Conservation (phyloP, 2,329 filamentous ascomycete species). For the Fusarium guadeloupense region DNA sequence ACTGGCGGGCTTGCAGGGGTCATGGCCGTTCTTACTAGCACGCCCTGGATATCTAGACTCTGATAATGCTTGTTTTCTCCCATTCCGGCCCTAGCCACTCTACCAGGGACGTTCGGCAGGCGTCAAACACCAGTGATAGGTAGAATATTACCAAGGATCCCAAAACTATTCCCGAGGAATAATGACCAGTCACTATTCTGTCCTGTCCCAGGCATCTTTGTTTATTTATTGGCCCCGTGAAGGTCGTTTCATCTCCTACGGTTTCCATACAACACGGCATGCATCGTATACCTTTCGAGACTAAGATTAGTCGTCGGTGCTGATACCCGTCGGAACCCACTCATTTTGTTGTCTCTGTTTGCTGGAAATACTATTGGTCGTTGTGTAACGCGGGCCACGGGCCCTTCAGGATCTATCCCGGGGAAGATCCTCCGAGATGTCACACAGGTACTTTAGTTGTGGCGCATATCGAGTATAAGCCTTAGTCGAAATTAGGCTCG, state of each 20-base stretch:
- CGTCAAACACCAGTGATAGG: background rate
- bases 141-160: background rate
- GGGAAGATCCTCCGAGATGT: background rate
- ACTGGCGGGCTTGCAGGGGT: background rate
- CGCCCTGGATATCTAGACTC: background rate
- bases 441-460: too few species aligned
- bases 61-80: background rate
- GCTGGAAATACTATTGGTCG: background rate
- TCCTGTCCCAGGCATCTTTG: background rate
- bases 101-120: background rate
- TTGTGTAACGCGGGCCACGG: background rate
- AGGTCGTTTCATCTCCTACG: background rate
- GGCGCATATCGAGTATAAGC: too few species aligned
- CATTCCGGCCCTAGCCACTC: background rate
- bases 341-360: background rate
- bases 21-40: background rate
- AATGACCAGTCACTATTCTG: conserved; percentile 1
- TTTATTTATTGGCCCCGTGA: background rate
- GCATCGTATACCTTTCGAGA: too few species aligned
- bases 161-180: background rate
- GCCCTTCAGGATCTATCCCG: background rate
- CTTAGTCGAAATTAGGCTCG: too few species aligned
- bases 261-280: background rate
- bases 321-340: background rate
- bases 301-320: background rate